Conservation (phyloP, 345 rosid genomes). For the Melaleuca quinquenervia region DNA sequence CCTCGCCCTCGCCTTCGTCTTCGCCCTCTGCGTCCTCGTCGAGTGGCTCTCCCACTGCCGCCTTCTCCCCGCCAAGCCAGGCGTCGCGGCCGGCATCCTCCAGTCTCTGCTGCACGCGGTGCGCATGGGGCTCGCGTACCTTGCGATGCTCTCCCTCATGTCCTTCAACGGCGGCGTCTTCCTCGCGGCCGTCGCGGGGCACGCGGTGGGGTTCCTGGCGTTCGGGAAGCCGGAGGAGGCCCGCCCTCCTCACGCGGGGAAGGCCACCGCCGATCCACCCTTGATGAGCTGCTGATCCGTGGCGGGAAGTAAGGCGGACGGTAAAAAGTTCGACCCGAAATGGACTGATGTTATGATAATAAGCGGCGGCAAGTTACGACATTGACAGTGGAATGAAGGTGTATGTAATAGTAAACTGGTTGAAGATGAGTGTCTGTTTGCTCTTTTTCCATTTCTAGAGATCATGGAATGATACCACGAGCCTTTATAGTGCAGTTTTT, state of each 20-base stretch:
- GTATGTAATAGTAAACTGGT: not conserved
- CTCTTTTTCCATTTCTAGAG: no score
- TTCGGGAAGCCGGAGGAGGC: slow-evolving; percentile 15
- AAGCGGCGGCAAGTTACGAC: no score
- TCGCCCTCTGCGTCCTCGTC: slow-evolving; percentile 11
- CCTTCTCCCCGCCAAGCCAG: slow-evolving; percentile 9
- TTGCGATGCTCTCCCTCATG: slow-evolving; percentile 80
- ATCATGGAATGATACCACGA: not conserved
- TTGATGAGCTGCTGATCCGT: slow-evolving; percentile 11
- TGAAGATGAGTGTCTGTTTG: not conserved
- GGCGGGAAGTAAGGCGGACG: not conserved
- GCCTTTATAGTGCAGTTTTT: not conserved
- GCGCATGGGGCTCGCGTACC: slow-evolving; percentile 41
- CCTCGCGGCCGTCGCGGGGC: slow-evolving; percentile 56
- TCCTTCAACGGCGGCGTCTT: slow-evolving; percentile 73
- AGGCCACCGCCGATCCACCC: slow-evolving; percentile 7
- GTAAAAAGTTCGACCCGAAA: not conserved
- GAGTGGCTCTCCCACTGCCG: slow-evolving; percentile 29
- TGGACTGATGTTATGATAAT: not conserved
- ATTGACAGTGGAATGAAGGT: no score
- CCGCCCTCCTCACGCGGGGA: not conserved
- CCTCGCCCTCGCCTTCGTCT: slow-evolving; percentile 17
- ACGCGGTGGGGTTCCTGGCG: slow-evolving; percentile 45
- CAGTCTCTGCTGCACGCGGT: slow-evolving; percentile 39
- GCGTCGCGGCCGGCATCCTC: slow-evolving; percentile 22